Evolutionary conservation across 768 basidiomycete species (phyloP), one percentile per base, ranked within the genome.

Genomic region (Tylopilus subfusipes): DNA sequence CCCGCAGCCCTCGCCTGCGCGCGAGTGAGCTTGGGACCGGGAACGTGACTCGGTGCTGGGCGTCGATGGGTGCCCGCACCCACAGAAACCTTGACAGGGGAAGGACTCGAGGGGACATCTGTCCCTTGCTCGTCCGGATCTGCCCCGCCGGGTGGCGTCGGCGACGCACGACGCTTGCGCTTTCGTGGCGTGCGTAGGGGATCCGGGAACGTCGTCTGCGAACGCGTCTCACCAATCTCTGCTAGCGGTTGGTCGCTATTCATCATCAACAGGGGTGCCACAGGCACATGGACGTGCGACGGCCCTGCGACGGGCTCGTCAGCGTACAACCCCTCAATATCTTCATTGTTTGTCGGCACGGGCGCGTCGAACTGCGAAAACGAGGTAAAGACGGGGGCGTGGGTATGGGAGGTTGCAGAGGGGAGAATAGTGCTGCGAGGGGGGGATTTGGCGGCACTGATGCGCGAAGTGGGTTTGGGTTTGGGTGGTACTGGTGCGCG

Each of bases 331-430:
- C 70, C 62, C 14, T 74, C 68, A n/a, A 70, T 68, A 16, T 68
- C 69, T 61, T 61, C 67, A 57, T 55, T 58, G 63, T 65, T 54
- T 51, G 72, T 61, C 60, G 73, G 62, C 57, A 68, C 29, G 50
- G 69, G 66, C 50, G 61, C 59, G 65, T 76, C 55, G 67, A 73
- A 3, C 70, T 75, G 19, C 68, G 74, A 36, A 67, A 70, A 33
- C 63, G 77, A 52, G 56, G 69, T 27, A 36, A 65, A 53, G 12
- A 10, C 36, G 54, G 48, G 22, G 47, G 61, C 2, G 29, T 53
- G 49, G 40, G 58, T 29, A 42, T 51, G 59, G 19, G 69, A 57
- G 34, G 48, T 55, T 34, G 52, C 52, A 33, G 64, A 52, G 9
- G 53, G n/a, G 21, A 58, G 42, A 16, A 68, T 48, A 22, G 54